Evolutionary conservation across 75 land plant genomes (phyloP), one percentile per base, ranked within the genome.

Genomic region (Sequoia sempervirens): DNA sequence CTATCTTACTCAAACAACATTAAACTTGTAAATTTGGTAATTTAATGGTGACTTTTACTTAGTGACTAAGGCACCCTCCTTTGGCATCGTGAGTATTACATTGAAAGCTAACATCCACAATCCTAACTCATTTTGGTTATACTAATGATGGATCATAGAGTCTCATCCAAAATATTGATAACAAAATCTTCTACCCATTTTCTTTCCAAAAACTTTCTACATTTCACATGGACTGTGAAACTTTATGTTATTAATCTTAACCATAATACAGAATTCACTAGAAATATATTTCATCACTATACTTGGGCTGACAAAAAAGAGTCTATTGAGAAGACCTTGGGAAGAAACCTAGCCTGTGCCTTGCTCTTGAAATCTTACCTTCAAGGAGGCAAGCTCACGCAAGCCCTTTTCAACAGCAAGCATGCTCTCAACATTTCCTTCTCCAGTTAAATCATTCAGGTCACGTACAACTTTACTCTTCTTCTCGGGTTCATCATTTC

Each of bases 341-440:
- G 43, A 79, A 76, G 43, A 37, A 50, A 46, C 69, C 28, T 41
- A 69, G 54, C 32, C 6, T 32, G 53, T 58, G 36, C 6, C 14
- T 26, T 41, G 34, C 17, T 23, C 64, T 41, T 56, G 58, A 68
- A 88, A 18, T 54, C n/a, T 43, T 75, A 96, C 99, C 96, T 97
- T 96, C 85, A 96, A 87, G 20, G 94, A 91, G 84, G 98, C 92
- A 40, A 97, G 88, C 88, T 97, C 99, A 41, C 94, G 91, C 75
- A 97, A 82, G 26, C 98, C 98, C 83, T 93, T 91, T 84, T 97
- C 99, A 83, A 96, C 98, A 34, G 92, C 85, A 83, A 97, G 96
- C 99, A 97, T 97, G 83, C 95, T 96, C 88, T 96, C 99, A 79
- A 97, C 92, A 79, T 94, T 96, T 84, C 98, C 99, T 87, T 97